phyloP scores from a whole-genome alignment of 2,329 filamentous ascomycete genomes.

The Stemphylium vesicarium region DNA sequence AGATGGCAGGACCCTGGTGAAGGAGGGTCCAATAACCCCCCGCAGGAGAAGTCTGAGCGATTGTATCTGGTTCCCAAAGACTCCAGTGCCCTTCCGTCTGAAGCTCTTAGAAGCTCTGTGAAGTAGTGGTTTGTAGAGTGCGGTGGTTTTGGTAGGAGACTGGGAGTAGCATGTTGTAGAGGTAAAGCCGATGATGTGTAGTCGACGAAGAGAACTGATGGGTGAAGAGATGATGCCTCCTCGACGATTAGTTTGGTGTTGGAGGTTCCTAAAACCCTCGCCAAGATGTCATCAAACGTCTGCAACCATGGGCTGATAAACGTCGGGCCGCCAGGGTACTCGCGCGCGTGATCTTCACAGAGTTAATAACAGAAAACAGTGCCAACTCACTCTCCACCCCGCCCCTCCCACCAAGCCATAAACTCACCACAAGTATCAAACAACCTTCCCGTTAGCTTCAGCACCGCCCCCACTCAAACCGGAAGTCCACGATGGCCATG shows the following conservation, averaged over 20 bases:
- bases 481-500: constrained; percentile 10
- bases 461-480: neutral
- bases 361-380: neutral
- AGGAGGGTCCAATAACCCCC: no score
- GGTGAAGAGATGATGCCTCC: no score
- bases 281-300: no score
- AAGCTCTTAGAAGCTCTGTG: neutral
- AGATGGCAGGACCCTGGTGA: no score
- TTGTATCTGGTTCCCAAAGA: no score
- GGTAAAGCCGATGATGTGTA: neutral
- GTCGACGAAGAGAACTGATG: no score
- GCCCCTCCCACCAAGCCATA: neutral
- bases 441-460: neutral
- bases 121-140: neutral
- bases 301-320: neutral
- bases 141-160: neutral
- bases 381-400: neutral
- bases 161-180: neutral
- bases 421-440: neutral
- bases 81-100: no score
- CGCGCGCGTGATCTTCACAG: neutral
- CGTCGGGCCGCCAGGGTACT: neutral
- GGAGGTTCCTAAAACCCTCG: no score
- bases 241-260: no score
- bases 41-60: no score